These are phyloP conservation scores for Bipolaris cookei DNA, from an alignment of 2,329 filamentous ascomycete species.

Conservation along the genomic window DNA sequence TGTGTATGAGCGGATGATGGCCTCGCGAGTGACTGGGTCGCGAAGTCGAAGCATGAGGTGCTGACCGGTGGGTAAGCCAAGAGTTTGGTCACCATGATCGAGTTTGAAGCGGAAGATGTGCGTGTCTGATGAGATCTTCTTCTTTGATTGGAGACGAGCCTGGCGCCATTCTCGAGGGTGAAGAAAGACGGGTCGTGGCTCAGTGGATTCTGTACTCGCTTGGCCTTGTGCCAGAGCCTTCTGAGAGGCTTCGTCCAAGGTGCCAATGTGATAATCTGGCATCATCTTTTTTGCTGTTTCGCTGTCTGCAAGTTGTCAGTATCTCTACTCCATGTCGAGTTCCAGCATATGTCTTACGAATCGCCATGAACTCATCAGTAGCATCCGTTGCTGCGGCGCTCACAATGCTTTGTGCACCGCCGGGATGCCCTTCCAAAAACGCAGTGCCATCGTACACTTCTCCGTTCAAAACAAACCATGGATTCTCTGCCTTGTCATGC, in stretches of 20 bases:
- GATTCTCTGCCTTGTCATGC: constrained; percentile 68
- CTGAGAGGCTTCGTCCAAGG: constrained; percentile 67
- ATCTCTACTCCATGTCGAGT: not conserved
- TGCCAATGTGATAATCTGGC: constrained; percentile 82
- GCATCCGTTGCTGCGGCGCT: constrained; percentile 81
- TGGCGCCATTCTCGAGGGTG: constrained; percentile 75
- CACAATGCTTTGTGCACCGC: constrained; percentile 83
- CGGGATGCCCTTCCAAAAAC: constrained; percentile 83
- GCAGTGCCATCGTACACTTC: constrained; percentile 86
- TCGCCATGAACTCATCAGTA: constrained; percentile 88
- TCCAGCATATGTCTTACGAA: constrained; percentile 67
- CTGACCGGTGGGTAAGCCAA: constrained; percentile 83
- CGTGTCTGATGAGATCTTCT: constrained; percentile 75
- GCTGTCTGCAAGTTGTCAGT: constrained; percentile 66
- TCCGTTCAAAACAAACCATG: constrained; percentile 89
- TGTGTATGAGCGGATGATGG: constrained; percentile 86
- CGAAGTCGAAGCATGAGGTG: constrained; percentile 84
- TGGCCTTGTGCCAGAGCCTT: constrained; percentile 59
- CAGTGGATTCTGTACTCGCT: constrained; percentile 51
- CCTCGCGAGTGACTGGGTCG: constrained; percentile 72
- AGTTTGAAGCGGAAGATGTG: constrained; percentile 82
- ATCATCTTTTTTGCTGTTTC: constrained; percentile 94
- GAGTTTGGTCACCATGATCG: constrained; percentile 69
- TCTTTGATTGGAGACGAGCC: constrained; percentile 71
- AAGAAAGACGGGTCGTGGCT: constrained; percentile 69